phyloP scores from a whole-genome alignment of 768 basidiomycete genomes.

The Hypholoma sublateritium region DNA sequence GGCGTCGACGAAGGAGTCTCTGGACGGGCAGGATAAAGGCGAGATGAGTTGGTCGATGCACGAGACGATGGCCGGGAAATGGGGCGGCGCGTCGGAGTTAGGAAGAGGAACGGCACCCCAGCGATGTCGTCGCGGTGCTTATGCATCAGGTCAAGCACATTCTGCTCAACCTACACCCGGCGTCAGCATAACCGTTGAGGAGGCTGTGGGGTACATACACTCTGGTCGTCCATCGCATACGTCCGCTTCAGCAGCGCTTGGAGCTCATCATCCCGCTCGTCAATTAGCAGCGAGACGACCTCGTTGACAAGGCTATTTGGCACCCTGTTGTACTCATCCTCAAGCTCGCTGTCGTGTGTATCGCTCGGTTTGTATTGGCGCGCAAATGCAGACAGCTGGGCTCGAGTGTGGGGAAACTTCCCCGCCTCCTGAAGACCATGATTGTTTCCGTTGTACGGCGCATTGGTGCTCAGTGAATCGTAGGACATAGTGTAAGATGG shows the following conservation, averaged over 20 bases:
- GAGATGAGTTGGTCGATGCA: slow-evolving; percentile 67
- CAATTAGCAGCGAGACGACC: slow-evolving; percentile 70
- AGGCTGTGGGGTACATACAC: slow-evolving; percentile 43
- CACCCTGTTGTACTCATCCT: slow-evolving; percentile 51
- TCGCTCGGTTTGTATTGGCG: slow-evolving; percentile 69
- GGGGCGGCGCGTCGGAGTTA: slow-evolving; percentile 78
- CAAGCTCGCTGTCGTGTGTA: slow-evolving; percentile 54
- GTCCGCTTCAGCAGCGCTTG: slow-evolving; percentile 71
- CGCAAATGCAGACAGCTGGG: slow-evolving; percentile 73
- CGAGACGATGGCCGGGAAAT: slow-evolving; percentile 81
- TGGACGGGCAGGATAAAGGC: slow-evolving; percentile 61
- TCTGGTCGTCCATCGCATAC: slow-evolving; percentile 68
- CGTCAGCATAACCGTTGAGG: slow-evolving; percentile 11
- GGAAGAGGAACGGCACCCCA: slow-evolving; percentile 79
- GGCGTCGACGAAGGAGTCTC: slow-evolving; percentile 79
- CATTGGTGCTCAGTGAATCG: slow-evolving; percentile 19
- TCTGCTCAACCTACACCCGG: slow-evolving; percentile 70
- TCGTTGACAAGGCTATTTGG: slow-evolving; percentile 62
- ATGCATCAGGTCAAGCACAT: slow-evolving; percentile 94
- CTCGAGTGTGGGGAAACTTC: slow-evolving; percentile 83
- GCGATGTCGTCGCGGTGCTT: slow-evolving; percentile 85
- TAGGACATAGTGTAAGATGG: slow-evolving; percentile 9
- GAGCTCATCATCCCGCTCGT: slow-evolving; percentile 87
- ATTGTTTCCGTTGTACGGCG: slow-evolving; percentile 10
- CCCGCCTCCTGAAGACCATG: slow-evolving; percentile 16